Base-by-base conservation (phyloP, 2,329 filamentous ascomycete genomes). In the Lecanicillium sp. region DNA sequence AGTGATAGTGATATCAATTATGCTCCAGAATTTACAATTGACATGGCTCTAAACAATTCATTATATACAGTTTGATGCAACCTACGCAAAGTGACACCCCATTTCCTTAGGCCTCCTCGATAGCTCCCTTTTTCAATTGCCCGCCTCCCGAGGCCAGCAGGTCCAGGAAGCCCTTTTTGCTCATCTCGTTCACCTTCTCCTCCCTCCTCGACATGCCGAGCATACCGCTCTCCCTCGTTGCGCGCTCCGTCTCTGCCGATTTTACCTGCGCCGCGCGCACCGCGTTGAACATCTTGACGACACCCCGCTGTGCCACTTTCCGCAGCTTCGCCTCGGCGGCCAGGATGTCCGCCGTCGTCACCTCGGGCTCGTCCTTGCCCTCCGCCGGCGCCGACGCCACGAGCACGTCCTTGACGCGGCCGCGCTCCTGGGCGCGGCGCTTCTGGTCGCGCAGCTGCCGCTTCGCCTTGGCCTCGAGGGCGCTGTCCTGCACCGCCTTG, bases 231-330 rank as follows among this genome's bases (percentile, higher is more conserved):
- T 81, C 81, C 66, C 79, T 79, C 41, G 81, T 77, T 55, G 80
- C 79, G 64, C 74, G 80, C 62, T 86, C 83, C 5, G 89, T 86
- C 66, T 91, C 83, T 51, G 84, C 79, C 2, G 86, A 90, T 66
- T 90, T 87, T 49, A 96, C 86, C 68, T 98, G 93, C 12, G 93
- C 90, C 19, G 88, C 88, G 37, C 91, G 77, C 26, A 98, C 90
- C 0, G 93, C 93, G 65, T 97, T 96, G 70, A 98, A 98, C 50
- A 98, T 74, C 73, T 91, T 94, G 20, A 97, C 85, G 33, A 98
- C 93, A 79, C 91, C 91, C 47, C 89, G 79, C 68, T 96, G 89
- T 37, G 90, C 90, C 41, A 87, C 89, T 72, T 95, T 93, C 60
- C 87, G 81, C 60, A 97, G 66, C 54, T 81, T 74, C 69, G 83